Base-by-base conservation (phyloP, 805 yeast species). In the Wickerhamomyces alni region DNA sequence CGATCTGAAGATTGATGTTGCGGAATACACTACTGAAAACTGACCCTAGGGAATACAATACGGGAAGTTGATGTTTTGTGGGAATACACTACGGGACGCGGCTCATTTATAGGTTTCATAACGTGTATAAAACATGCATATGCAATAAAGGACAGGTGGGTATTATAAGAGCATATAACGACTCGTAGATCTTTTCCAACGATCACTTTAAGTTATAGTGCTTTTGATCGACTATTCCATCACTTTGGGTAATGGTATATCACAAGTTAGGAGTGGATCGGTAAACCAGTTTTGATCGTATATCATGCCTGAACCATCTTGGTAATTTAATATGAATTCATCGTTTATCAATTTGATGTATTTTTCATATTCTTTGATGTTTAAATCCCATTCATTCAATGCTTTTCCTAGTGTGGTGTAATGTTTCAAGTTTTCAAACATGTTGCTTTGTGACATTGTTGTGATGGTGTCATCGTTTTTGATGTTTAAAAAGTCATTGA, bases 351-450 rank as follows among this genome's bases (percentile, higher is more conserved):
- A 19, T 5, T 30, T 29, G 28, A 15, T 26, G 18, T 33, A 38
- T 25, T 41, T 37, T n/a, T 43, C 47, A 18, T 30, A 33, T 4
- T 37, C 46, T 8, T 38, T 69, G 17, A 74, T 70, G 31, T 65
- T 55, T 4, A 41, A 25, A 40, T 70, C 69, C 71, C 79, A 73
- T 47, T 77, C 84, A 48, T 69, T 72, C 37, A 77, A 49, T 8
- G 75, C 62, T 39, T 69, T 67, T 10, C 80, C 81, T 26, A 72
- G 49, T 5, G 51, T 54, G 10, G 49, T 43, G 41, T 50, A 53
- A 33, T 60, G 59, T 22, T 52, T 50, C 17, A 39, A 43, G 30
- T 36, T 48, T 7, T 11, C 13, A n/a, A 31, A 31, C 34, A 31
- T 19, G 4, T 31, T 13, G 13, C 11, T 24, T 24, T 24, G n/a